These are phyloP conservation scores for Coemansia sp. DNA, from an alignment of 192 early-diverging fungal species.

Conservation along the genomic window DNA sequence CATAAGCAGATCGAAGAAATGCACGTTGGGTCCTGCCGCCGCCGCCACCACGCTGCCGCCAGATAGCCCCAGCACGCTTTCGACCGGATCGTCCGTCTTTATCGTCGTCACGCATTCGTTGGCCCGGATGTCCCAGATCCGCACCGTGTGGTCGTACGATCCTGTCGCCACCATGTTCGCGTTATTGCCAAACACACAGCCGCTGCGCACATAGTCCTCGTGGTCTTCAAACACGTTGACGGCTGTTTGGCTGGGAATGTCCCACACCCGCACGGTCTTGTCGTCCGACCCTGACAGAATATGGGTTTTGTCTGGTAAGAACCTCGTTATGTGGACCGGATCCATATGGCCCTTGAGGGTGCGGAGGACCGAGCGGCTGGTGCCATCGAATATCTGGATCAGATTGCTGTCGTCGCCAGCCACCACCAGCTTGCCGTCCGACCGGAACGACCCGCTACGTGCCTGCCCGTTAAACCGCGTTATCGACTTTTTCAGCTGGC, in stretches of 20 bases:
- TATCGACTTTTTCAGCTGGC: conserved; percentile 84
- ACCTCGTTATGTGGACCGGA: conserved; percentile 79
- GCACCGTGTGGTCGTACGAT: conserved; percentile 94
- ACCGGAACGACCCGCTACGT: conserved; percentile 72
- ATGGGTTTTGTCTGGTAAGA: conserved; percentile 74
- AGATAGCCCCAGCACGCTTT: conserved; percentile 79
- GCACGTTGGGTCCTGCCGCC: conserved; percentile 69
- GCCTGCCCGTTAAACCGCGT: conserved; percentile 90
- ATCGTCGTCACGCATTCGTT: conserved; percentile 73
- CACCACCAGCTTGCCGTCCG: conserved; percentile 87
- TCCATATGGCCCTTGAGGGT: conserved; percentile 61
- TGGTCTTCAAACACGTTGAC: conserved; percentile 75
- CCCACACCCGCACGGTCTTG: conserved; percentile 89
- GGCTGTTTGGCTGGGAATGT: conserved; percentile 77
- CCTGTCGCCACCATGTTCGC: conserved; percentile 79
- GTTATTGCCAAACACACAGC: conserved; percentile 69
- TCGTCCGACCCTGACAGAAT: conserved; percentile 91
- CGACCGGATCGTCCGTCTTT: conserved; percentile 83
- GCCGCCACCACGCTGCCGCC: conserved; percentile 73
- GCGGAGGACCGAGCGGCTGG: conserved; percentile 66
- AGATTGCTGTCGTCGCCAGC: conserved; percentile 88
- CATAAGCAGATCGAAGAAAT: conserved; percentile 84
- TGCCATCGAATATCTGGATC: conserved; percentile 77
- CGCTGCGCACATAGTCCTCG: conserved; percentile 87
- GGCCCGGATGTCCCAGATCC: conserved; percentile 86